Evolutionary conservation across 306 rosid species (phyloP).

Genomic region (Fagus sylvatica): DNA sequence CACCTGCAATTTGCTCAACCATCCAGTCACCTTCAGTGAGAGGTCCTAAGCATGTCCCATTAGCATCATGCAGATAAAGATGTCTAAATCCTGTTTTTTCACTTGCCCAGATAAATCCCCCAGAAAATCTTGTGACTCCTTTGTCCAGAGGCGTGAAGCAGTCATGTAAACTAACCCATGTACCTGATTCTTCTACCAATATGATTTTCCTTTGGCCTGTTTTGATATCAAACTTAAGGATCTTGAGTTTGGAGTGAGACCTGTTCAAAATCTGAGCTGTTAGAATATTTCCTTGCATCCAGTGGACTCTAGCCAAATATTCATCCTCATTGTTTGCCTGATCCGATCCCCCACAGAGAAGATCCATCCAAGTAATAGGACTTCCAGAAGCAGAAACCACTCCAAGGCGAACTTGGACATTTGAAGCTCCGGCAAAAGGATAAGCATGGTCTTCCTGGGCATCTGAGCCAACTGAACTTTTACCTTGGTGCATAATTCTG

Average conservation of each 20-base stretch:
- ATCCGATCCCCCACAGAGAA: constrained; percentile 65
- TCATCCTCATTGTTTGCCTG: constrained; percentile 62
- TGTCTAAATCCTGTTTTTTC: constrained; percentile 94
- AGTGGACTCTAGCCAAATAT: constrained; percentile 87
- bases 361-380: constrained; percentile 89
- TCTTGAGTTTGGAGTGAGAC: constrained; percentile 70
- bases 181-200: constrained; percentile 65
- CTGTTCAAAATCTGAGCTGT: constrained; percentile 83
- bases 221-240: constrained; percentile 71
- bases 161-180: constrained; percentile 86
- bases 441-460: constrained; percentile 98
- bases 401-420: constrained; percentile 82
- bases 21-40: constrained; percentile 96
- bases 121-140: constrained; percentile 61
- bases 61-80: constrained; percentile 77
- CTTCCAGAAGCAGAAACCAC: constrained; percentile 75
- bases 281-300: constrained; percentile 83
- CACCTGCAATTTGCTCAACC: constrained; percentile 95
- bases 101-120: constrained; percentile 97
- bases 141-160: constrained; percentile 87
- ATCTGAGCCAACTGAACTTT: constrained; percentile 71
- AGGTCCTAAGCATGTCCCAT: constrained; percentile 75
- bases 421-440: constrained; percentile 94
- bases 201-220: constrained; percentile 62
- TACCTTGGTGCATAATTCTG: constrained; percentile 94